These are phyloP conservation scores for Fusarium keratoplasticum DNA, from an alignment of 2,329 filamentous ascomycete species.

Conservation along the genomic window DNA sequence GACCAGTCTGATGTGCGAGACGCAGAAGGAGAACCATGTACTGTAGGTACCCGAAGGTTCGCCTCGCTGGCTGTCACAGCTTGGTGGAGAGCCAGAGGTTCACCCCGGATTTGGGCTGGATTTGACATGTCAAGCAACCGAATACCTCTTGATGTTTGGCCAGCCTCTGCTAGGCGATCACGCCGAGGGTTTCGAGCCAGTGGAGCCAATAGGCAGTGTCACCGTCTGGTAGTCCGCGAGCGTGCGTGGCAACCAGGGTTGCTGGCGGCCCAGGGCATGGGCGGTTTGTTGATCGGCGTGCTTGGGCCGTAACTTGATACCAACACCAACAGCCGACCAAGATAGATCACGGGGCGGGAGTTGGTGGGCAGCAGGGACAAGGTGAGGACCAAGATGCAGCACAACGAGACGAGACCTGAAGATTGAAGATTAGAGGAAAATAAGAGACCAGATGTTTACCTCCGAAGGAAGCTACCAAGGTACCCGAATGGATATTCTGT, in stretches of 20 bases:
- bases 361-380: slow-evolving; percentile 8
- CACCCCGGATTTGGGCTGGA: slow-evolving; percentile 41
- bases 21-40: slow-evolving; percentile 2
- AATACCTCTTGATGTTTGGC: slow-evolving; percentile 24
- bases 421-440: background rate
- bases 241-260: background rate
- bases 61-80: slow-evolving; percentile 38
- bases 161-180: slow-evolving; percentile 9
- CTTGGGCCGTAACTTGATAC: slow-evolving; percentile 39
- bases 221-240: slow-evolving; percentile 7
- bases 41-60: slow-evolving; percentile 38
- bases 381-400: slow-evolving; percentile 1
- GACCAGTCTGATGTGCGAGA: slow-evolving; percentile 22
- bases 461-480: slow-evolving; percentile 3
- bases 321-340: slow-evolving; percentile 27
- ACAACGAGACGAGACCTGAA: background rate
- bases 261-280: slow-evolving; percentile 10
- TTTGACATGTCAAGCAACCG: slow-evolving; percentile 24
- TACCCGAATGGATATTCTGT: background rate
- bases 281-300: slow-evolving; percentile 30
- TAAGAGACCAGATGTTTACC: background rate
- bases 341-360: slow-evolving; percentile 30
- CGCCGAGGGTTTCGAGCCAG: slow-evolving; percentile 23
- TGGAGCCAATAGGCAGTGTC: slow-evolving; percentile 15
- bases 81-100: slow-evolving; percentile 37